phyloP scores from a whole-genome alignment of 768 basidiomycete genomes.

The Lactarius hatsudake region DNA sequence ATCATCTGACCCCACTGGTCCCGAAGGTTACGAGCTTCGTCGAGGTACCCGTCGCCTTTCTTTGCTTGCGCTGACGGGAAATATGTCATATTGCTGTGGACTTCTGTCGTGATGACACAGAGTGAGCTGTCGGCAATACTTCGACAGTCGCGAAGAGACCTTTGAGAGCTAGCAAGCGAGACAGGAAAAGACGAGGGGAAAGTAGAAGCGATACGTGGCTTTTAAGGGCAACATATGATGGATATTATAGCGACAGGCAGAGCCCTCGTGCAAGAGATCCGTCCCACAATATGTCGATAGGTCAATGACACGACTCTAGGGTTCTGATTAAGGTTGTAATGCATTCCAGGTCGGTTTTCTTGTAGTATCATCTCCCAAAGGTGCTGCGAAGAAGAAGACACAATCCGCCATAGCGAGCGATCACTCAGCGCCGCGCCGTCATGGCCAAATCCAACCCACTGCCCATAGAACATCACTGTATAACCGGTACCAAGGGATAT shows the following conservation, averaged over 20 bases:
- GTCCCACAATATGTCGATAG: background rate
- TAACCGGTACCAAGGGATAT: background rate
- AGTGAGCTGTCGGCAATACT: background rate
- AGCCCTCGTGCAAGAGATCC: background rate
- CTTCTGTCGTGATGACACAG: background rate
- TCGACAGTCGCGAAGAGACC: background rate
- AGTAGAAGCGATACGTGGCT: background rate
- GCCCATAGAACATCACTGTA: background rate
- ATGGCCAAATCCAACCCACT: background rate
- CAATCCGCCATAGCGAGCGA: background rate
- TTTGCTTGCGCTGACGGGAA: constrained; percentile 9
- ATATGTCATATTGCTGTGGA: background rate
- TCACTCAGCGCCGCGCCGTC: background rate
- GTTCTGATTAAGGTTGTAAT: background rate
- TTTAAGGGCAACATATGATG: background rate
- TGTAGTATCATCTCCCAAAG: background rate
- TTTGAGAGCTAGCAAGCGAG: background rate
- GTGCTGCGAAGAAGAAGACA: background rate
- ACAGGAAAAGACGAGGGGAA: background rate
- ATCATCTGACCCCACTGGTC: constrained; percentile 14
- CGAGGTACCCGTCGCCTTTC: constrained; percentile 19
- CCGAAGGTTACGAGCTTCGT: constrained; percentile 16
- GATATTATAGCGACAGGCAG: background rate
- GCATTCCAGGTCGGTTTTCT: background rate
- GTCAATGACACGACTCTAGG: background rate